Base-by-base conservation (phyloP, 176 grass and related monocot genomes). In the Poa pratensis region DNA sequence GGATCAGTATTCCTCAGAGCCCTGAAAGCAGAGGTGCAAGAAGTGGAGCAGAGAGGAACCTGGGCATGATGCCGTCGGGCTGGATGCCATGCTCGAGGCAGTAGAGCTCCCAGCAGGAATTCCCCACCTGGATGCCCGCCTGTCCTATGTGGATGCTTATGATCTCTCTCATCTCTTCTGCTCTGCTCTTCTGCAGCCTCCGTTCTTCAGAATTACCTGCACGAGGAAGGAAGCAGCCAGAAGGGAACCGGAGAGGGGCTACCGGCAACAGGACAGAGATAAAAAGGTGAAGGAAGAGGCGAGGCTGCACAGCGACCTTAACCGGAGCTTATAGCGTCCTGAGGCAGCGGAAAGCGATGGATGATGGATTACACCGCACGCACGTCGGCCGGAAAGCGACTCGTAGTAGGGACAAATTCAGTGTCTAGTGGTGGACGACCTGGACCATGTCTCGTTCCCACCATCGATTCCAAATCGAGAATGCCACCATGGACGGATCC, bases 71-170 rank as follows among this genome's bases (percentile, higher is more conserved):
- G 64, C 93, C 93, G 66, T 94, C 90, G 82, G 93, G 90, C 79
- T 86, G 90, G 85, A 94, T 94, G 60, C 93, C 93, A 65, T 94
- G 93, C 93, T 94, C 93, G 30, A 94, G 90, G 82, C 93, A 95
- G 80, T 95, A 95, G 57, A 95, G 84, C 83, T 95, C 93, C 93
- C 93, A 95, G 86, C 93, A 95, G 78, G 93, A 92, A 76, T 95
- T 95, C 46, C 93, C 93, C 78, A 95, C 93, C 90, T 95, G 93
- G 86, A 95, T 92, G 84, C 93, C 93, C 0, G 93, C 93, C 88
- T 95, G 93, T 18, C 90, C 93, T 59, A 95, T 95, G 79, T 95
- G 93, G 86, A 95, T 89, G 82, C 93, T 95, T 43, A 95, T 92
- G 66, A 90, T 82, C 77, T 95, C 93, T 50, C 93, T 92, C 93